Evolutionary conservation across 2,329 filamentous ascomycete species (phyloP).

Genomic region (Ophiocordyceps australis): DNA sequence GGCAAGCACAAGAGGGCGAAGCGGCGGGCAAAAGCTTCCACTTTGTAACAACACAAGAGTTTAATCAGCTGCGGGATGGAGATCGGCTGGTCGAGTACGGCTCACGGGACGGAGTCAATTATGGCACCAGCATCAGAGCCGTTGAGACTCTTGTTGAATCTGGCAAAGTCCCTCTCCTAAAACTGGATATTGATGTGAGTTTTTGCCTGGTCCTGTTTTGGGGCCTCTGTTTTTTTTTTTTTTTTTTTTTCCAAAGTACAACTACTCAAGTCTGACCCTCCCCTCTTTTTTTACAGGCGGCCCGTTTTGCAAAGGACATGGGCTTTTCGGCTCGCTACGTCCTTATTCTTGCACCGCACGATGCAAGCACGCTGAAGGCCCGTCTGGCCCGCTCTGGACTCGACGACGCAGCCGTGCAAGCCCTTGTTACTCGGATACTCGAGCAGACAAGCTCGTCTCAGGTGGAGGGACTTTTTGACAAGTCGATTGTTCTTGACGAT

Average conservation of each 20-base stretch:
- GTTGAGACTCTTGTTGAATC: constrained; percentile 30
- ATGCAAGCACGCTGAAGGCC: constrained; percentile 7
- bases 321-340: constrained; percentile 36
- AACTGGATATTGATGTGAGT: constrained; percentile 32
- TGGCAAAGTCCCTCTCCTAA: constrained; percentile 41
- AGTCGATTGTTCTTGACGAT: constrained; percentile 9
- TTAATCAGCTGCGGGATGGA: constrained; percentile 38
- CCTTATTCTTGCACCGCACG: constrained; percentile 28
- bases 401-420: constrained; percentile 7
- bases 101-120: constrained; percentile 27
- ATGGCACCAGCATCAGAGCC: constrained; percentile 35
- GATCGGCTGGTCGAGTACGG: constrained; percentile 41
- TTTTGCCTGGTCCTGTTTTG: background rate
- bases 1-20: constrained; percentile 29
- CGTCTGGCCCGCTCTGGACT: constrained; percentile 11
- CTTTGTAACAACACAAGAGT: constrained; percentile 36
- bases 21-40: constrained; percentile 30
- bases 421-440: constrained; percentile 6
- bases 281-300: constrained; percentile 18
- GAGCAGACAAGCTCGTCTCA: constrained; percentile 9
- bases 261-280: background rate
- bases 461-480: constrained; percentile 10
- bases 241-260: background rate
- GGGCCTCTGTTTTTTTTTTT: background rate
- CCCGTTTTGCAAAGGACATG: constrained; percentile 37